Base-by-base conservation (phyloP, 2,329 filamentous ascomycete genomes). In the Blastomyces parvus region DNA sequence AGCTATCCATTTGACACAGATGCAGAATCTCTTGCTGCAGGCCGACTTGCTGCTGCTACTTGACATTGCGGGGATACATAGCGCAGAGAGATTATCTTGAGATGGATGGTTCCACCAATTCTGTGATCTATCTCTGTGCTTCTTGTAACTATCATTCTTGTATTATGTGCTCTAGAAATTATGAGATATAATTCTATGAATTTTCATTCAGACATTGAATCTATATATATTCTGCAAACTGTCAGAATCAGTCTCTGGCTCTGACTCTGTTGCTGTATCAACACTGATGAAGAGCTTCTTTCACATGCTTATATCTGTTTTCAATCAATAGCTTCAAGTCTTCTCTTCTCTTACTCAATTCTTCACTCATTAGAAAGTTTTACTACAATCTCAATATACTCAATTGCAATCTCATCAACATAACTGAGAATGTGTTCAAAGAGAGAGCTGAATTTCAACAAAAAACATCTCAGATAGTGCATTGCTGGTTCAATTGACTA, bases 391-490 rank as follows among this genome's bases (percentile, higher is more conserved):
- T 74, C 68, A 44, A 73, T 66, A 64, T 71, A 69, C 56, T 73
- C 66, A 14, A 64, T 64, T 42, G 65, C 68, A 25, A 69, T 64
- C 19, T 68, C 64, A 62, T 70, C 69, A 64, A 59, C 3, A 65
- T 65, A 25, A 64, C 64, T 5, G 69, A 60, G n/a, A 67, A 67
- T 25, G 69, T 60, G n/a, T 50, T 67, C 67, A 59, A 71, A 67
- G 22, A 70, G 65, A 8, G 68, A 64, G 14, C 64, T 62, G 8
- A 64, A 61, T n/a, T n/a, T n/a, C n/a, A n/a, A n/a, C 69, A 69
- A 36, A 77, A 67, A 7, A 77, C 60, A 44, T 69, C 72, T 66
- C 71, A 77, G n/a, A 77, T 74, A 0, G 67, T 63, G 69, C 22
- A 71, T 36, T 36, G 33, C 7, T 36, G 9, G 33, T 36, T 36